These are phyloP conservation scores for Bombardia bombarda DNA, from an alignment of 495 filamentous ascomycete species.

Conservation along the genomic window DNA sequence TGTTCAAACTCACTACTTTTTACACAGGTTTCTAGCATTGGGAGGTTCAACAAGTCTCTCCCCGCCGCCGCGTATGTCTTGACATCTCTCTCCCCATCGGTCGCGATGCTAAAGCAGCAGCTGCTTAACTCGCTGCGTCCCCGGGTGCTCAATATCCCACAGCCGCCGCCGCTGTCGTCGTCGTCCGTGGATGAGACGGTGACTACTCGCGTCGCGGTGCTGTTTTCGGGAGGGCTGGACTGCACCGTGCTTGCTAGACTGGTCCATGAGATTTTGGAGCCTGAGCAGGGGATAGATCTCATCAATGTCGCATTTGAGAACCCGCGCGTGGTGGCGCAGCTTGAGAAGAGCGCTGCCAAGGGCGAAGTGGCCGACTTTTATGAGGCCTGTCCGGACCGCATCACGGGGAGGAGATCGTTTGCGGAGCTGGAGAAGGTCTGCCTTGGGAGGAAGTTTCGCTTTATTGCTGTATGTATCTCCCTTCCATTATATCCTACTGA, in stretches of 20 bases:
- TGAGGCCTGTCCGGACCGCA: conserved; percentile 80
- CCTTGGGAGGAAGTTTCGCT: conserved; percentile 66
- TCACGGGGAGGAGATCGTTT: conserved; percentile 72
- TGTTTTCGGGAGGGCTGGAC: conserved; percentile 94
- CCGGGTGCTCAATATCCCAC: conserved; percentile 61
- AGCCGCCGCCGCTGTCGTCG: conserved; percentile 34
- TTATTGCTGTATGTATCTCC: conserved; percentile 51
- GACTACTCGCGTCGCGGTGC: conserved; percentile 59
- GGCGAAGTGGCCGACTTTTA: conserved; percentile 41
- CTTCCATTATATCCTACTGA: not conserved
- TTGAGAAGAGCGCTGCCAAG: conserved; percentile 12
- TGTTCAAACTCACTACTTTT: conserved; percentile 34
- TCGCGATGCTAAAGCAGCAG: conserved; percentile 47
- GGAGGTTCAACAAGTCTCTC: conserved; percentile 50
- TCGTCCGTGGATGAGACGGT: conserved; percentile 4
- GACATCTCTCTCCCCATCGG: conserved; percentile 41
- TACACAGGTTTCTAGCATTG: conserved; percentile 52
- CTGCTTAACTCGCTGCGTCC: conserved; percentile 57
- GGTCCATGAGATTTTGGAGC: conserved; percentile 68
- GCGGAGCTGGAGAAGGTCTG: conserved; percentile 65
- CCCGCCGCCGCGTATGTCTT: conserved; percentile 32
- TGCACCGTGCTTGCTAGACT: conserved; percentile 83
- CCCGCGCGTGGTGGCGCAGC: conserved; percentile 53
- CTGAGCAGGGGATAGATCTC: conserved; percentile 65
- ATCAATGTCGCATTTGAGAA: conserved; percentile 98